These are phyloP conservation scores for Saccharomycopsis hybrid DNA, from an alignment of 1,139 yeast genomes.

Conservation along the genomic window DNA sequence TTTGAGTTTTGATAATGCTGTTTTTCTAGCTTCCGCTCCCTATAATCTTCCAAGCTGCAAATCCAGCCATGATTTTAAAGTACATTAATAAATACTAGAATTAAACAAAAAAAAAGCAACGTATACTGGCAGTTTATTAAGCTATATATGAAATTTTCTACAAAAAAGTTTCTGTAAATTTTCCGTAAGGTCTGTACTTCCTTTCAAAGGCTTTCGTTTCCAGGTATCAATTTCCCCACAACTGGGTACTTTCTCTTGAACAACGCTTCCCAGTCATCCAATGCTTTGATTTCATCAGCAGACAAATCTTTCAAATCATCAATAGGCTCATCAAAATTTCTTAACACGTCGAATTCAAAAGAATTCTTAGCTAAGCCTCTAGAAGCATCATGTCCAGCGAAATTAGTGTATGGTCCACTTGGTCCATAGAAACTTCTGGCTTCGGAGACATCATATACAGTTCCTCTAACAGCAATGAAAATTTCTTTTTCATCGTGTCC, in stretches of 20 bases:
- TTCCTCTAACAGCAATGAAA: constrained; percentile 76
- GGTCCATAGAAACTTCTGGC: constrained; percentile 94
- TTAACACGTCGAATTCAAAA: constrained; percentile 58
- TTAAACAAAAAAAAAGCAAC: too few species aligned
- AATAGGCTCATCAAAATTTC: constrained; percentile 60
- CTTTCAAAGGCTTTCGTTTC: too few species aligned
- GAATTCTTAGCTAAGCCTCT: constrained; percentile 89
- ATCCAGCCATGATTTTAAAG: too few species aligned
- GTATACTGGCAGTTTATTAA: too few species aligned
- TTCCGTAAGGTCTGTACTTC: too few species aligned
- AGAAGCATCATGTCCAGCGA: constrained; percentile 96
- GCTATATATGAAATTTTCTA: too few species aligned
- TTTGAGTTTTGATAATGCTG: too few species aligned
- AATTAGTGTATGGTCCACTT: constrained; percentile 89
- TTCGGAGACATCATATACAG: constrained; percentile 75
- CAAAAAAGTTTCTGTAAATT: too few species aligned
- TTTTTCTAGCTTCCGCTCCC: too few species aligned
- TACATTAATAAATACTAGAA: too few species aligned
- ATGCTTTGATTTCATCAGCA: constrained; percentile 55
- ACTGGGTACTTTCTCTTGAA: constrained; percentile 72
- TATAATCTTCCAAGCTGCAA: too few species aligned
- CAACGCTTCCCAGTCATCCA: constrained; percentile 82
- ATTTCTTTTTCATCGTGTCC: constrained; percentile 76
- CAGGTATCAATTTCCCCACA: constrained; percentile 51
- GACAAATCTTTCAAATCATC: constrained; percentile 61